Conservation (phyloP, 2,329 filamentous ascomycete species). For the Colletotrichum lupini region DNA sequence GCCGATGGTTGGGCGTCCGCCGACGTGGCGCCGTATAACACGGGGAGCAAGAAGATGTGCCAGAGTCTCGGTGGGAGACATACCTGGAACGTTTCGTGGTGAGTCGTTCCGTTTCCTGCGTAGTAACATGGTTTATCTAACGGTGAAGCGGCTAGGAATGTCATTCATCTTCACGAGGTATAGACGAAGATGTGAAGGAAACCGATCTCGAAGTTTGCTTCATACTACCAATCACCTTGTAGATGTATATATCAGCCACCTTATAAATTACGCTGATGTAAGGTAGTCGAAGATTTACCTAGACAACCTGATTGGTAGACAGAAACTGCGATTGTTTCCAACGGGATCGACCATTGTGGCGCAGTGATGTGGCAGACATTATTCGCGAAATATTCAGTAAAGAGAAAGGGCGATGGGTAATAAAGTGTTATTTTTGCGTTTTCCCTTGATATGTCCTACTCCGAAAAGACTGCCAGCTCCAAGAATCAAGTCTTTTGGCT, state of each 20-base stretch:
- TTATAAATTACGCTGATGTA: too few species aligned
- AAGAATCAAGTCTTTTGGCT: background rate
- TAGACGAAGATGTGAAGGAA: background rate
- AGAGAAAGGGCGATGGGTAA: background rate
- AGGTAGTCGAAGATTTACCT: too few species aligned
- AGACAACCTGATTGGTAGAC: too few species aligned
- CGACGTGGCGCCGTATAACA: slow-evolving; percentile 72
- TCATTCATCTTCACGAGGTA: background rate
- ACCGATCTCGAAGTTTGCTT: background rate
- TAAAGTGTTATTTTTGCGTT: background rate
- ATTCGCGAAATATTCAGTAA: too few species aligned
- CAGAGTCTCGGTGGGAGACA: slow-evolving; percentile 67
- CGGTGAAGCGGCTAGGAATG: background rate
- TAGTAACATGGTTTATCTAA: background rate
- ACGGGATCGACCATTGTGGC: too few species aligned
- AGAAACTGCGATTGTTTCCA: too few species aligned
- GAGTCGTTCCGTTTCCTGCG: slow-evolving; percentile 39
- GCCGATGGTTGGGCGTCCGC: slow-evolving; percentile 67
- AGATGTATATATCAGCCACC: background rate
- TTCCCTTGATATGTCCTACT: background rate
- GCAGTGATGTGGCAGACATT: too few species aligned
- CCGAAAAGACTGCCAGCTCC: background rate
- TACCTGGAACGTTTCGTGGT: slow-evolving; percentile 71
- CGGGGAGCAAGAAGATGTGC: slow-evolving; percentile 70
- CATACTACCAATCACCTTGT: background rate